Evolutionary conservation across 2,329 filamentous ascomycete genomes (phyloP), one percentile per base, ranked within the genome.

Genomic region (Cladosporium sp.): DNA sequence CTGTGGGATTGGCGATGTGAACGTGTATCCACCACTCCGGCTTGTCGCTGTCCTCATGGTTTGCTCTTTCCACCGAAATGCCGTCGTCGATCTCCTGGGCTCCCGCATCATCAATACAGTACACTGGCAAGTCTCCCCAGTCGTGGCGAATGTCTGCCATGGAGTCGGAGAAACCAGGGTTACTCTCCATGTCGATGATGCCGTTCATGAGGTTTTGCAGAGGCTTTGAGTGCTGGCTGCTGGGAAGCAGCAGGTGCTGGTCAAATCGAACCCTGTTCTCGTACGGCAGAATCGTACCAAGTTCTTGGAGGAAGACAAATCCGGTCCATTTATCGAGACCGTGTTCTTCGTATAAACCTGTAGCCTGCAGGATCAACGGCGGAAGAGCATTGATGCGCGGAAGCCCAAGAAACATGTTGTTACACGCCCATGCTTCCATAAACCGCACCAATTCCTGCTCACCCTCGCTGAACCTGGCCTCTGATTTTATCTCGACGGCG

Each of bases 71-170:
- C 7, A 93, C 62, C 1, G 88, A 92, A 7, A 95, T 70, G 1
- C 84, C 88, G 63, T 95, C 88, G 58, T 95, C 88, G 52, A 93
- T 86, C 58, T 92, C 83, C 22, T 78, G 72, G 0, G 89, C 86
- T 30, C 69, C 70, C 17, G 76, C 73, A 22, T 79, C 76, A 61
- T 95, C 88, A 53, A 95, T 87, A 57, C 86, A 89, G 63, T 84
- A 91, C 1, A 87, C 79, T 0, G 76, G 78, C 18, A 80, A 62
- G n/a, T 74, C 61, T 0, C 70, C 71, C 78, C 82, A 86, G 47
- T 83, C 77, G 52, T 75, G 77, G 41, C 88, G 80, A 20, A 79
- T 62, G 9, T 71, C 69, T 3, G 69, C 66, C 80, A 85, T 83
- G 2, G 69, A 70, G 60, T 85, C 82, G 2, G 64, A 60, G 39